phyloP scores from a whole-genome alignment of 192 early-diverging fungal species.

The Podochytrium sp. region DNA sequence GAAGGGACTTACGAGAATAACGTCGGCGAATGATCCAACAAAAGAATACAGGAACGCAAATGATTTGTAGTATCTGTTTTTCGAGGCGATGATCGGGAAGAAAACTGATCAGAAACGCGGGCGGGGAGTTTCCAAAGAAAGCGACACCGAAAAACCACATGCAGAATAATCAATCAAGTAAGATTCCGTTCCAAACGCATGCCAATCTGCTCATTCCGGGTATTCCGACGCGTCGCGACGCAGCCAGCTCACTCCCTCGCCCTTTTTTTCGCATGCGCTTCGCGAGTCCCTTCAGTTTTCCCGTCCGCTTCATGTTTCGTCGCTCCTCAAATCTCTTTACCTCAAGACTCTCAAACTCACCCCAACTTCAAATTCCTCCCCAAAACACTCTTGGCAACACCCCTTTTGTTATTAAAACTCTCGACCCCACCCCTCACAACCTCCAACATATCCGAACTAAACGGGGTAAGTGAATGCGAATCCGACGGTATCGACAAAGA shows the following conservation, averaged over 20 bases:
- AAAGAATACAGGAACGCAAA: conserved; percentile 80
- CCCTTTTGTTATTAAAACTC: conserved; percentile 67
- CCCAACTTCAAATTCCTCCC: conserved; percentile 65
- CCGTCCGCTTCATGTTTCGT: no score
- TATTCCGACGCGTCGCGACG: no score
- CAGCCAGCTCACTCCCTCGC: no score
- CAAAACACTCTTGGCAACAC: conserved; percentile 59
- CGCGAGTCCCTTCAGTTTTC: no score
- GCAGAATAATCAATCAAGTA: no score
- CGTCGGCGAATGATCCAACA: conserved; percentile 77
- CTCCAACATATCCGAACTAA: conserved; percentile 89
- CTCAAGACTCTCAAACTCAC: conserved; percentile 30
- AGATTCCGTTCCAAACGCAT: no score
- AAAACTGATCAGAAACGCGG: no score
- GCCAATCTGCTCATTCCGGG: no score
- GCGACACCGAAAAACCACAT: no score
- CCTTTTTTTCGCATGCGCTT: no score
- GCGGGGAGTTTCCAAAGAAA: no score
- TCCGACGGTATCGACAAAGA: conserved; percentile 95
- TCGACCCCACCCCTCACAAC: conserved; percentile 66
- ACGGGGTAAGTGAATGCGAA: conserved; percentile 94
- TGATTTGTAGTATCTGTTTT: conserved; percentile 74
- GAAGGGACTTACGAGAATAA: conserved; percentile 73
- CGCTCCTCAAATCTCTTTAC: not conserved
- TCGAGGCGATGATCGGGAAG: no score